These are phyloP conservation scores for Balakata baccata DNA, from an alignment of 345 rosid genomes.

Conservation along the genomic window DNA sequence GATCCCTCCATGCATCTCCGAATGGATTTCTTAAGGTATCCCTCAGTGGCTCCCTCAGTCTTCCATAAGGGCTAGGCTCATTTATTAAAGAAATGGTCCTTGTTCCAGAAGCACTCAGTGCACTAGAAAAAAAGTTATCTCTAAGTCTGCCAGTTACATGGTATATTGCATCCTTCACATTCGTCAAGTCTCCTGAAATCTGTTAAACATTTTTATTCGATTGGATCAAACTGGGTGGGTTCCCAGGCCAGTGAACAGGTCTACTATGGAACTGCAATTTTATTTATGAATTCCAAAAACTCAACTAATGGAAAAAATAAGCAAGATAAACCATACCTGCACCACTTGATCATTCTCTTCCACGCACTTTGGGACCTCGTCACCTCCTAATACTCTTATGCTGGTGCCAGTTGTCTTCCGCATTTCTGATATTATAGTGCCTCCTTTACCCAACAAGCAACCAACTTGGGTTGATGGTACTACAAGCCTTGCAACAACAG, in stretches of 20 bases:
- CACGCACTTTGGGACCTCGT: conserved; percentile 65
- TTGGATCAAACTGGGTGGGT: no score
- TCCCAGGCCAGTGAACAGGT: no score
- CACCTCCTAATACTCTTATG: conserved; percentile 49
- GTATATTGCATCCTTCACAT: conserved; percentile 74
- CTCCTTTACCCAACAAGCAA: conserved; percentile 86
- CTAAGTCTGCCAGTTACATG: conserved; percentile 75
- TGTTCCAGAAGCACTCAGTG: conserved; percentile 33
- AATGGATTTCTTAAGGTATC: conserved; percentile 6
- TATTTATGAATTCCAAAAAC: no score
- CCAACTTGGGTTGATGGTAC: conserved; percentile 77
- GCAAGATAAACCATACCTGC: conserved; percentile 45
- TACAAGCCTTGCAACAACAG: conserved; percentile 65
- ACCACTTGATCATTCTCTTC: conserved; percentile 70
- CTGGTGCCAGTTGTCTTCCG: conserved; percentile 61
- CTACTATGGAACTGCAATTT: no score
- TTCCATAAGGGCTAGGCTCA: conserved; percentile 50
- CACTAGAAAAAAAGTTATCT: conserved; percentile 55
- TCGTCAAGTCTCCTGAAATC: conserved; percentile 73
- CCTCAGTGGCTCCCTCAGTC: conserved; percentile 14
- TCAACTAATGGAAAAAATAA: no score
- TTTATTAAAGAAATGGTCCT: conserved; percentile 44
- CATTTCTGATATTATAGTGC: conserved; percentile 68
- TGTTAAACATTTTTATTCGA: conserved; percentile 26
- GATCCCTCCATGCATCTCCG: conserved; percentile 8